Evolutionary conservation across 2,329 filamentous ascomycete species (phyloP), one percentile per base, ranked within the genome.

Genomic region (Diaporthe caulivora): DNA sequence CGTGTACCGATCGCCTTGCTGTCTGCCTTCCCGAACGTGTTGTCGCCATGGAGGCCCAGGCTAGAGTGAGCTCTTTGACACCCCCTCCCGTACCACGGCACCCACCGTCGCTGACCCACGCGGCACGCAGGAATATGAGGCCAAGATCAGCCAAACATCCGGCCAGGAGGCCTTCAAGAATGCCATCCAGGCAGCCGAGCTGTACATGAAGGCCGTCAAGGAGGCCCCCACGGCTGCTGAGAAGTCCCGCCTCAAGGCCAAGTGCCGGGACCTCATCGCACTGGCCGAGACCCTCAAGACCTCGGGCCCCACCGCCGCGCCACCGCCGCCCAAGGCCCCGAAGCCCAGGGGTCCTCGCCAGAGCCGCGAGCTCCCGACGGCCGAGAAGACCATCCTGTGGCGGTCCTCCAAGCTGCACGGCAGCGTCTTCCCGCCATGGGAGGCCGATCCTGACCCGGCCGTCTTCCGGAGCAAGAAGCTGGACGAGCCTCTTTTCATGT

Each of bases 371-470:
- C 85, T 93, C 18, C 88, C 94, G 2, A 93, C 88, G 6, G 87
- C 87, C 21, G 95, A 98, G 82, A 88, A 95, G 79, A 92, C 93
- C 40, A 91, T 98, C 67, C 83, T 98, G 11, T 86, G 94, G 1
- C 91, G 92, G 79, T 91, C 92, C 4, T 97, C 95, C 6, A 92
- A 91, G 71, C 87, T 99, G 26, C 94, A 98, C 80, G 94, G 93
- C 0, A 93, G 92, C 78, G 87, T 93, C 26, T 98, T 98, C 77
- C 95, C 93, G 15, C 95, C 94, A 0, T 99, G 97, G 97, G 89
- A 89, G n/a, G 83, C 82, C 2, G 86, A 91, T 37, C 92, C 94
- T 1, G 80, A 82, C 4, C 81, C 88, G 0, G 81, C 87, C 6
- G 90, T 93, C 40, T 98, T 98, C 77, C 82, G 86, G 42, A 81